Base-by-base conservation (phyloP, 75 land plant genomes). In the Selaginella tamariscina region DNA sequence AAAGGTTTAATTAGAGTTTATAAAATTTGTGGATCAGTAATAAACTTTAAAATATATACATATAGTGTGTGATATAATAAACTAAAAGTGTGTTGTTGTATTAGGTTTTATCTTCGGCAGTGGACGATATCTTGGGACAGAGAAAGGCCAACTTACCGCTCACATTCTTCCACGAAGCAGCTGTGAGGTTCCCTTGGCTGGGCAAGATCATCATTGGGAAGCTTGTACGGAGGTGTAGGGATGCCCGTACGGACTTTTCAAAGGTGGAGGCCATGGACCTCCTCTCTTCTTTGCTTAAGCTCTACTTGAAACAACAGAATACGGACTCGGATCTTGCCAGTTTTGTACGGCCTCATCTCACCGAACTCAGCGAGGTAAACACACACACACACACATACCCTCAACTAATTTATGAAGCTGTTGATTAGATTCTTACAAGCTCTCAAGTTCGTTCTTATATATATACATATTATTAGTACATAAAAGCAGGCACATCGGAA, bases 161-260 rank as follows among this genome's bases (percentile, higher is more conserved):
- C 2, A 72, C 63, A 2, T 87, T 94, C 68, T 20, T 90, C 57
- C 83, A 73, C 60, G 87, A 94, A 60, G 73, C 81, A 31, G 76
- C 89, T 32, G 60, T 66, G 56, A 72, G 96, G 59, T 56, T 80
- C 55, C 87, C 86, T 29, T 75, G 86, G 83, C 28, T 85, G n/a
- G 83, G 88, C 2, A 75, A 44, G 21, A 66, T 73, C 15, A 39
- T 77, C 28, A 69, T 87, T 71, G 82, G 85, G 24, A 75, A 77
- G 72, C 76, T 94, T 33, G 21, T 87, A 30, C 84, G 83, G 55
- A 87, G 74, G 67, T 82, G 83, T 69, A 72, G 64, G 2, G 59
- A 68, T 67, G 78, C 87, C 2, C 82, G 80, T 67, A 74, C 79
- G 56, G 88, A 84, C 21, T 90, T 70, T 54, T 32, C 84, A 31